A percentile compares a stretch with the other conserved stretches of the same genome.
phyloP scores from a whole-genome alignment of 768 basidiomycete species.

The Lentinula boryana region DNA sequence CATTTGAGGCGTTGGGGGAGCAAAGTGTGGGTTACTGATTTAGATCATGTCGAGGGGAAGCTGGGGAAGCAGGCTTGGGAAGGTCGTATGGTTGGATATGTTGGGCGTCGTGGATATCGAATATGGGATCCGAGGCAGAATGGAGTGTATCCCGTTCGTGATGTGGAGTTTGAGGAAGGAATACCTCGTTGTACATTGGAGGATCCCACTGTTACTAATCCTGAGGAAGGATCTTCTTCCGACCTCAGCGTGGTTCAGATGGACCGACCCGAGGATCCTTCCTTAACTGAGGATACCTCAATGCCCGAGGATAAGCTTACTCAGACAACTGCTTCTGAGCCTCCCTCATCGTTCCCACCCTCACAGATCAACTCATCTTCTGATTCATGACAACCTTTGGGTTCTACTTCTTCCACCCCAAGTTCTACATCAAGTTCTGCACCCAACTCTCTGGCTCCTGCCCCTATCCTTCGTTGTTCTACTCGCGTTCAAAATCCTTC shows the following conservation, averaged over 20 bases:
- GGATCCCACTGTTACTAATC: neutral
- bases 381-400: neutral
- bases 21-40: constrained; percentile 11
- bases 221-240: no score
- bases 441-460: no score
- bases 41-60: constrained; percentile 9
- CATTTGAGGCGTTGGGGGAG: constrained; percentile 12
- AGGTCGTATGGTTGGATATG: constrained; percentile 12
- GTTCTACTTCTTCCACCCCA: no score
- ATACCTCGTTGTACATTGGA: neutral
- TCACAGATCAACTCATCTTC: no score
- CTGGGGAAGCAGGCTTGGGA: constrained; percentile 12
- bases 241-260: neutral
- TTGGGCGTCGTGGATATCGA: constrained; percentile 10
- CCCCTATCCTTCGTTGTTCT: no score
- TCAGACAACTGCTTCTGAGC: neutral
- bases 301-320: neutral
- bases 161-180: constrained; percentile 10
- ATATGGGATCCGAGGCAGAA: neutral
- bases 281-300: neutral
- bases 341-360: no score
- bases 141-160: constrained; percentile 7
- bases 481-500: neutral
- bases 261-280: neutral
- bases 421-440: no score